Evolutionary conservation across 2,329 filamentous ascomycete species (phyloP), one percentile per base, ranked within the genome.

Genomic region (Stachybotrys echinatus): DNA sequence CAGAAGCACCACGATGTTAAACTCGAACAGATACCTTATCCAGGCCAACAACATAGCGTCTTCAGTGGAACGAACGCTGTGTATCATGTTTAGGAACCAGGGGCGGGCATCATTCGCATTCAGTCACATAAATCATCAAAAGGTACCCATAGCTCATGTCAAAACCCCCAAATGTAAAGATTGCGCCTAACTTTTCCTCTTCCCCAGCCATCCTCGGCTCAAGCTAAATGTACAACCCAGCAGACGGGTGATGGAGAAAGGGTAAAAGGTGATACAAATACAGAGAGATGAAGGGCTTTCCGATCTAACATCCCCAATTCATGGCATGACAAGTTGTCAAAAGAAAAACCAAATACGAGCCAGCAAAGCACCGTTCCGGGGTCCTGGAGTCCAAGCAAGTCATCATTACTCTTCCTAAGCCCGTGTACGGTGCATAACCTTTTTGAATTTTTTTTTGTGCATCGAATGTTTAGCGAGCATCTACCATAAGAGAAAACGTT

Each of bases 401-500:
- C 52, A 49, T 55, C 54, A 52, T 52, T 55, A 62, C 52, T 63
- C 54, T 59, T 52, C 50, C 52, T 54, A 54, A 54, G 49, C 57
- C 57, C 56, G 59, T 58, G 50, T 56, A 53, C 58, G 55, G 56
- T 61, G 54, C 52, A 59, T 55, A 47, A 55, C 50, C 52, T 34
- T 43, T 44, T 47, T 47, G 27, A 34, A 34, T 46, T 52, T 50
- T 57, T 55, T 50, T 60, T n/a, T n/a, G n/a, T 55, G 52, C 57
- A 61, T 62, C 57, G 56, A 59, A 38, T 57, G n/a, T 46, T 46
- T 54, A 63, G 64, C 59, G 54, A 64, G 55, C 61, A 62, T 65
- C 58, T 66, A 64, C 63, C 61, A 57, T 69, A 69, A 65, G 60
- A 65, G 58, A 68, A 67, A 61, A 68, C 61, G 61, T 68, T 61